A percentile compares a stretch with the other conserved stretches of the same genome.
phyloP scores from a whole-genome alignment of 2,329 filamentous ascomycete species.

The Aplosporella prunicola region DNA sequence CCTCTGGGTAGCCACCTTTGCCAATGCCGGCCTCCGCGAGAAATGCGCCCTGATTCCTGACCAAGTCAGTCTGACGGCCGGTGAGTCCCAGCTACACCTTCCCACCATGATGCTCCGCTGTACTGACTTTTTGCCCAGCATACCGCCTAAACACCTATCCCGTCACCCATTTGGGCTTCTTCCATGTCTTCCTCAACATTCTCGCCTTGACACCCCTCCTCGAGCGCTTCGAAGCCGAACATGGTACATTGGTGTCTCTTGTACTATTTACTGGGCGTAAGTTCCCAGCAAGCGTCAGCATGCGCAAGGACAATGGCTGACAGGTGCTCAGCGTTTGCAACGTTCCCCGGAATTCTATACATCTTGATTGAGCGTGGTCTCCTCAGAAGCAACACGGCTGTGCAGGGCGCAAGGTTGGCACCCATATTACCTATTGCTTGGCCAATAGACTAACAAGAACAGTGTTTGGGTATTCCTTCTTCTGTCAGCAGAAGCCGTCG shows the following conservation, averaged over 20 bases:
- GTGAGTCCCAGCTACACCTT: conserved; percentile 43
- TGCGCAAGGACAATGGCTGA: background rate
- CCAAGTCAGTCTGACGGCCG: conserved; percentile 59
- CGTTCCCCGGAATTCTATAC: conserved; percentile 71
- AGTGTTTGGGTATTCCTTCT: conserved; percentile 92
- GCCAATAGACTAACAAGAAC: conserved; percentile 8
- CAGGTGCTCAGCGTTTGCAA: conserved; percentile 32
- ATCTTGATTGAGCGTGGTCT: conserved; percentile 67
- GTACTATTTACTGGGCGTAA: conserved; percentile 84
- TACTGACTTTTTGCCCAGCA: conserved; percentile 54
- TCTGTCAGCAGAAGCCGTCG: conserved; percentile 74
- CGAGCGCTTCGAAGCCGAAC: conserved; percentile 86
- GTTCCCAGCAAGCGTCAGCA: conserved; percentile 28
- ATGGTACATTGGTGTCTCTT: conserved; percentile 81
- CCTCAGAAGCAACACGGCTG: conserved; percentile 58
- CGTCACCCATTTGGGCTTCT: conserved; percentile 69
- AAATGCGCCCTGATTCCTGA: conserved; percentile 75
- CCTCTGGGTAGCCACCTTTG: conserved; percentile 61
- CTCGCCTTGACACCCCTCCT: conserved; percentile 76
- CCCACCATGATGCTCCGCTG: background rate
- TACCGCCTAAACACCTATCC: conserved; percentile 91
- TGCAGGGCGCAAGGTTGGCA: conserved; percentile 70
- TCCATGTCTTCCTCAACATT: conserved; percentile 74
- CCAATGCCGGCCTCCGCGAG: conserved; percentile 61
- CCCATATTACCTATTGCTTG: background rate